Evolutionary conservation across 176 grass and related monocot genomes (phyloP).

Genomic region (Echinochloa phyllopogon): DNA sequence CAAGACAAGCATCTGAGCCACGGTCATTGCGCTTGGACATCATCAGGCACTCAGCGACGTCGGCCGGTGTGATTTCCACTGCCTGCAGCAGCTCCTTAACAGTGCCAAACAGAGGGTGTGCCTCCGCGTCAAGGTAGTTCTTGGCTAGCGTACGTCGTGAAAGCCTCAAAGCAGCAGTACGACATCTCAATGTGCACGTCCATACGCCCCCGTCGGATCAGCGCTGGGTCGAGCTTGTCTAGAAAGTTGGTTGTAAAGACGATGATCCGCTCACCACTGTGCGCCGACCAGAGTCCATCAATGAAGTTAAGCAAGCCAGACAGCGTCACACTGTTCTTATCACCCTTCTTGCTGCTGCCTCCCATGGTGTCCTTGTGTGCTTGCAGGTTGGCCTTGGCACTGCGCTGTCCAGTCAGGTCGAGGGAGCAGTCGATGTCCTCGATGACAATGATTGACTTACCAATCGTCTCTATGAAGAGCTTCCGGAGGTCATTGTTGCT

Average conservation of each 20-base stretch:
- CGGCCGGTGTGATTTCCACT: conserved; percentile 12
- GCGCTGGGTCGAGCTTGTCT: conserved; percentile 21
- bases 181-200: conserved; percentile 37
- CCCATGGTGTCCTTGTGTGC: too few species aligned
- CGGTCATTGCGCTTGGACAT: neutral
- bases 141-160: neutral
- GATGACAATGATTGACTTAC: conserved; percentile 62
- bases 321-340: neutral
- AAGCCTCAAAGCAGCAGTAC: conserved; percentile 16
- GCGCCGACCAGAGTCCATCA: conserved; percentile 25
- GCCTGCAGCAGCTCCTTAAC: neutral
- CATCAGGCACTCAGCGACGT: conserved; percentile 23
- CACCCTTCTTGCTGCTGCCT: too few species aligned
- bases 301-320: conserved; percentile 26
- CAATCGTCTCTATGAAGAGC: too few species aligned
- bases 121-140: neutral
- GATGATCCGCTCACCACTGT: conserved; percentile 11
- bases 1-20: neutral
- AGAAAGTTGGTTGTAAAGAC: conserved; percentile 24
- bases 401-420: conserved; percentile 18
- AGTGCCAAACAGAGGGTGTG: neutral
- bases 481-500: too few species aligned
- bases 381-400: too few species aligned
- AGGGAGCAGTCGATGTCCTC: conserved; percentile 76
- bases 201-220: conserved; percentile 17